Evolutionary conservation across 805 yeast genomes (phyloP).

Genomic region (Kuraishia molischiana): DNA sequence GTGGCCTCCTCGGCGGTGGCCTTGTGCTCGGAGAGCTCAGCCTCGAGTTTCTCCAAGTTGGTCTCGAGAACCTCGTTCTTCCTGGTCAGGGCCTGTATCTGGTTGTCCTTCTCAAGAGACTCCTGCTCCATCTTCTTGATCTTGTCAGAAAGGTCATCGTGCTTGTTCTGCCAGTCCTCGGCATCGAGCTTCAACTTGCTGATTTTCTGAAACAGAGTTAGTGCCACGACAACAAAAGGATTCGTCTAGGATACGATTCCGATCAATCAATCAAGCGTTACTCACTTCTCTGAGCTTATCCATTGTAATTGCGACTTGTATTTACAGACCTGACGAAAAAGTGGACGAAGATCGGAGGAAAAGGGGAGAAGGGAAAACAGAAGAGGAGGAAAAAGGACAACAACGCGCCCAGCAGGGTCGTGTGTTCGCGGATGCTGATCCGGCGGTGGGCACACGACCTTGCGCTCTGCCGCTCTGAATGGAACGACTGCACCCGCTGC

Average conservation of each 20-base stretch:
- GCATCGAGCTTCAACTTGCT: conserved; percentile 87
- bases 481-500: too few relatives aligned
- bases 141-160: conserved; percentile 74
- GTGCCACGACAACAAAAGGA: not conserved
- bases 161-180: conserved; percentile 95
- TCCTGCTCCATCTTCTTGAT: conserved; percentile 91
- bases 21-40: conserved; percentile 65
- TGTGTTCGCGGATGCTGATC: too few relatives aligned
- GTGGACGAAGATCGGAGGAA: too few relatives aligned
- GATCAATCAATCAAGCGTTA: too few relatives aligned
- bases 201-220: conserved; percentile 46
- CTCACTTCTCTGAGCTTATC: conserved; percentile 42
- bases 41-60: conserved; percentile 70
- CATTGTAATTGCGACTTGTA: too few relatives aligned
- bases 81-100: conserved; percentile 85
- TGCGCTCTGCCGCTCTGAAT: too few relatives aligned
- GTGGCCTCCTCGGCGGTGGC: conserved; percentile 85
- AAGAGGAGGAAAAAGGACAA: too few relatives aligned
- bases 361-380: too few relatives aligned
- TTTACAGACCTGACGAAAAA: too few relatives aligned
- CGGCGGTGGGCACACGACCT: too few relatives aligned
- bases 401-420: too few relatives aligned
- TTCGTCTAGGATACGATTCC: not conserved
- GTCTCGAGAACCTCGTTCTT: conserved; percentile 85
- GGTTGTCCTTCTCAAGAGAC: conserved; percentile 85